Evolutionary conservation across 257 asterid genomes (phyloP), one percentile per base, ranked within the genome.

Genomic region (Osmanthus fragrans): DNA sequence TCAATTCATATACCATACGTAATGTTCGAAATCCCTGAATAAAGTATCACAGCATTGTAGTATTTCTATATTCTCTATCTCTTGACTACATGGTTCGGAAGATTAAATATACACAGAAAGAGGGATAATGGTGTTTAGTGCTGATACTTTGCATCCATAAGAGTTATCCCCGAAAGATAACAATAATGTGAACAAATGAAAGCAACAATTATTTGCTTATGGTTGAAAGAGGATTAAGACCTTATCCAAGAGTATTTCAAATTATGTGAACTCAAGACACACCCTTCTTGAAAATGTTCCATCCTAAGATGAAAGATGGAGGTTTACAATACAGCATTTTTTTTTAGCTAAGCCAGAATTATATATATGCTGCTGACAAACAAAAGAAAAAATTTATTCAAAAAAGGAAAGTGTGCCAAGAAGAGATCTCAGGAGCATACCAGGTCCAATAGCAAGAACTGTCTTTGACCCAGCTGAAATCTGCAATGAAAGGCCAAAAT

Each of bases 391-490:
- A 72, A 25, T 19, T n/a, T 11, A 11, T 13, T 29, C 2, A 7
- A 2, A 25, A 71, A 33, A 47, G 36, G 71, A 54, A 73, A 70
- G 29, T 42, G 72, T 54, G 34, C 4, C 25, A 40, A 32, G 33
- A 79, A 51, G 58, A 21, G 63, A n/a, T 19, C 29, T 13, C 9
- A 21, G 79, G 79, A 80, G 80, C 89, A 47, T 79, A 96, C 99
- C 99, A 19, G 99, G 99, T 63, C 99, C 99, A 54, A 93, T 86
- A 54, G 97, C 98, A 75, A 96, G 97, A 84, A 96, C 97, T 2
- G 97, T 96, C 80, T 85, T 93, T 60, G 99, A 92, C 56, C 99
- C 99, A 77, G 99, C 92, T 58, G 97, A 76, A 74, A 93, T 93
- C 99, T 95, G 85, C 74, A 51, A 80, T 70, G 70, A 6, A 75